Evolutionary conservation across 2,329 filamentous ascomycete species (phyloP), one percentile per base, ranked within the genome.

Genomic region (Cylindrodendrum hubeiense): DNA sequence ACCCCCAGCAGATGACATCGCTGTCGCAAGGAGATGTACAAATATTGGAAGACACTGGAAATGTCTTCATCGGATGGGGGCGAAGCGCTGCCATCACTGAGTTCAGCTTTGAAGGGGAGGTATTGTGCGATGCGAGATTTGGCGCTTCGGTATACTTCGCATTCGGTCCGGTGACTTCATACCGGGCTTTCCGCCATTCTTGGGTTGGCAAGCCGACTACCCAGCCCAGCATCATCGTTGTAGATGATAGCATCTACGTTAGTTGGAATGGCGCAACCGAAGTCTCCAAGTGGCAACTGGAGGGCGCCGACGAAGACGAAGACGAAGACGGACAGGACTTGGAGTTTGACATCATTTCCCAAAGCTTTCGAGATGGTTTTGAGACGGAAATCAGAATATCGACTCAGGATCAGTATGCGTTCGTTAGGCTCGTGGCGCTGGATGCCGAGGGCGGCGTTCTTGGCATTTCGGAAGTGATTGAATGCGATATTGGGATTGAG

Each of bases 191-290:
- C n/a, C 53, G 53, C 5, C 39, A 56, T 17, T 34, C 53, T n/a
- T 56, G 53, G 53, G 53, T 47, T 8, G 53, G 53, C 26, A 46
- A 46, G 8, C 53, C 53, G 41, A 34, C 39, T 21, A 34, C 53
- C 3, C 21, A 8, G 13, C 53, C 53, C 5, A 12, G 12, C 10
- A 7, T 34, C 26, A 41, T 30, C 5, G 53, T 33, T 13, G 26
- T 17, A 10, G 53, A 47, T 19, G 53, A 33, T 5, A 37, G 24
- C 17, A 30, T 56, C 3, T 56, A 56, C 19, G 53, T 46, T 39
- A 56, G 53, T n/a, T 56, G 53, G 53, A 56, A 56, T 22, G 53
- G 53, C 17, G 53, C 53, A 12, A 56, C 53, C 1, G 53, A 56
- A n/a, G 53, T 56, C 9, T 17, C 13, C 24, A 47, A 37, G 13